phyloP scores from a whole-genome alignment of 2,329 filamentous ascomycete genomes.

The Pezicula neosporulosa region DNA sequence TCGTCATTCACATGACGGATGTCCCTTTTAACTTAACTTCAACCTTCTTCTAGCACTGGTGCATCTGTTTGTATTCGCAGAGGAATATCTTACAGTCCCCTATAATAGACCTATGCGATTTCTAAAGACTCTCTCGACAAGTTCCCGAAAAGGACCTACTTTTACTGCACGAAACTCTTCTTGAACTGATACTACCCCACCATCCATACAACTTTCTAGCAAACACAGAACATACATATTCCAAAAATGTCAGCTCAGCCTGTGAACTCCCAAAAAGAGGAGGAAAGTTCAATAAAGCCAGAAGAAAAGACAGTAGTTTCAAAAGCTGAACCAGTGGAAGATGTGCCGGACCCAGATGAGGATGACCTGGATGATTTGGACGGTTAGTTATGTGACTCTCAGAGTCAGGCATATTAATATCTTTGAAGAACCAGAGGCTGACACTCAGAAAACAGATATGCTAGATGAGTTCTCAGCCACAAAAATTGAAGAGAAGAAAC shows the following conservation, averaged over 20 bases:
- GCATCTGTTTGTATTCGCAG: too few relatives aligned
- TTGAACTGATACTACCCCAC: background rate
- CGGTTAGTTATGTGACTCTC: conserved; percentile 45
- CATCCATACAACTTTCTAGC: background rate
- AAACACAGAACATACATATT: background rate
- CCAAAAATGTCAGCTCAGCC: conserved; percentile 20
- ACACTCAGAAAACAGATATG: conserved; percentile 59
- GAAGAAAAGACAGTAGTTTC: conserved; percentile 1
- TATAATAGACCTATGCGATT: too few relatives aligned
- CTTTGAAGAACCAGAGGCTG: conserved; percentile 3
- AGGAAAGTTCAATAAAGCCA: conserved; percentile 9
- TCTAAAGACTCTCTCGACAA: too few relatives aligned
- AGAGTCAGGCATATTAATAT: background rate
- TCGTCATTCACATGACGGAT: too few relatives aligned
- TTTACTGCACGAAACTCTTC: too few relatives aligned
- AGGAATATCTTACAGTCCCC: too few relatives aligned
- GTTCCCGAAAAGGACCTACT: too few relatives aligned
- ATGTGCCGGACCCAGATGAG: conserved; percentile 85
- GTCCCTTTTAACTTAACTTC: too few relatives aligned
- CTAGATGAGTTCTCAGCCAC: conserved; percentile 82
- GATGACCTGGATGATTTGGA: conserved; percentile 91
- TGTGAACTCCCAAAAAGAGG: conserved; percentile 8
- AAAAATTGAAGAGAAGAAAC: conserved; percentile 48
- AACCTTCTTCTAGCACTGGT: too few relatives aligned
- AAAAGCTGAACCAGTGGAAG: conserved; percentile 33